Evolutionary conservation across 2,329 filamentous ascomycete genomes (phyloP), one percentile per base, ranked within the genome.

Genomic region (Chaetomiaceae sp.): DNA sequence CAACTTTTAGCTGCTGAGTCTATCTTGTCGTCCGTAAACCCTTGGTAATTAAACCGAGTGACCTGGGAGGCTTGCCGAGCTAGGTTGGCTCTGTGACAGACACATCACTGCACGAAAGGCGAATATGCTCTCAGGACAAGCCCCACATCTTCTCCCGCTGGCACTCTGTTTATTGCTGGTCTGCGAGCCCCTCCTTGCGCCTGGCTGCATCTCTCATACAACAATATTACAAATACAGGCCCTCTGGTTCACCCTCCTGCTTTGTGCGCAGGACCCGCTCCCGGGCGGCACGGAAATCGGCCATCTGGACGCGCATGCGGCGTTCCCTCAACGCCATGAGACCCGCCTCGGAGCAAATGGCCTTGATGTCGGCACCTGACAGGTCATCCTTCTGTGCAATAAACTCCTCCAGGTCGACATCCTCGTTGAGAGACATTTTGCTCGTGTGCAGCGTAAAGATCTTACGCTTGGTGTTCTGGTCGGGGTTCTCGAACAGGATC

Each of bases 251-350:
- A 63, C 92, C 92, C 77, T 99, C 94, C 67, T 87, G 94, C 85
- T 99, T 99, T 45, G 95, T 99, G 77, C 95, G 95, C 71, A 99
- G 79, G 58, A 99, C 95, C 61, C 90, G 85, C 75, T 99, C 94
- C 64, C 92, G 82, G 21, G 94, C 94, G 52, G 90, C 80, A 51
- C 94, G 80, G 79, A 99, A 99, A 73, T 99, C 94, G 7, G 91
- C 89, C 94, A 99, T 99, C 73, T 97, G 92, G 54, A 99, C 94
- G 51, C 92, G 85, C 94, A 99, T 99, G 67, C 94, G 85, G 60
- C 94, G 82, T 76, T 99, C 94, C 63, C 94, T 84, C 58, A 99
- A 77, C 18, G 94, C 94, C 82, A 97, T 84, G 67, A 99, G 76
- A 71, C 94, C 94, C 38, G 94, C 92, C 70, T 99, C 94, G 27